A percentile compares a stretch with the other conserved stretches of the same genome.
Evolutionary conservation across 352 stramenopile genomes (phyloP).

Genomic region (Phytophthora agathidicida): DNA sequence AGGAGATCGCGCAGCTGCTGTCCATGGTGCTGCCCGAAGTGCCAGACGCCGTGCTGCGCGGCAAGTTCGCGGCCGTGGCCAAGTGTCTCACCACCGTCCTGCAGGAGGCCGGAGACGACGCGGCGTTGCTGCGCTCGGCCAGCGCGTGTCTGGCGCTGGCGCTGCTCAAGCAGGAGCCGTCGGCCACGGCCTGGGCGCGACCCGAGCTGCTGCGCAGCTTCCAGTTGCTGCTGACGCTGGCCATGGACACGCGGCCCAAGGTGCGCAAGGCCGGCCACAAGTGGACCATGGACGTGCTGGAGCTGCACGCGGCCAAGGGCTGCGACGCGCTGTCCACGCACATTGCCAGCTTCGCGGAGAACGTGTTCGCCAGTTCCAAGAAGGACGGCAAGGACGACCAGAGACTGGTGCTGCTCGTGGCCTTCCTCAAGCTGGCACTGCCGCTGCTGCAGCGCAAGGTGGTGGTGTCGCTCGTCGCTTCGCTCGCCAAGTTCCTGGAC

Average conservation of each 20-base stretch:
- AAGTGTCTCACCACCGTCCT: conserved; percentile 75
- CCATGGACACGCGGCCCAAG: conserved; percentile 83
- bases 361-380: conserved; percentile 64
- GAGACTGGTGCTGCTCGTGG: conserved; percentile 76
- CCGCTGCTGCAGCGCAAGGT: conserved; percentile 85
- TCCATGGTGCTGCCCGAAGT: conserved; percentile 77
- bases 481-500: conserved; percentile 75
- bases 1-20: conserved; percentile 81
- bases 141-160: conserved; percentile 65
- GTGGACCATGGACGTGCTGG: conserved; percentile 73
- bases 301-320: conserved; percentile 69
- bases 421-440: conserved; percentile 80
- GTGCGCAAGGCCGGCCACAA: conserved; percentile 84
- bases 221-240: conserved; percentile 77
- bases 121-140: conserved; percentile 64
- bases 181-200: conserved; percentile 59
- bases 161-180: conserved; percentile 79
- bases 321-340: conserved; percentile 86
- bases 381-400: conserved; percentile 70
- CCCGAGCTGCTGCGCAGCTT: conserved; percentile 79
- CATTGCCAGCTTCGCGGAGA: conserved; percentile 87
- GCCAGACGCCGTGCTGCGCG: conserved; percentile 73
- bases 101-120: conserved; percentile 70
- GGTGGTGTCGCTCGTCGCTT: conserved; percentile 74
- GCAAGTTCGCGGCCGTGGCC: conserved; percentile 79